Evolutionary conservation across 495 filamentous ascomycete genomes (phyloP), one percentile per base, ranked within the genome.

Genomic region (Sabuloglossum arenarium): DNA sequence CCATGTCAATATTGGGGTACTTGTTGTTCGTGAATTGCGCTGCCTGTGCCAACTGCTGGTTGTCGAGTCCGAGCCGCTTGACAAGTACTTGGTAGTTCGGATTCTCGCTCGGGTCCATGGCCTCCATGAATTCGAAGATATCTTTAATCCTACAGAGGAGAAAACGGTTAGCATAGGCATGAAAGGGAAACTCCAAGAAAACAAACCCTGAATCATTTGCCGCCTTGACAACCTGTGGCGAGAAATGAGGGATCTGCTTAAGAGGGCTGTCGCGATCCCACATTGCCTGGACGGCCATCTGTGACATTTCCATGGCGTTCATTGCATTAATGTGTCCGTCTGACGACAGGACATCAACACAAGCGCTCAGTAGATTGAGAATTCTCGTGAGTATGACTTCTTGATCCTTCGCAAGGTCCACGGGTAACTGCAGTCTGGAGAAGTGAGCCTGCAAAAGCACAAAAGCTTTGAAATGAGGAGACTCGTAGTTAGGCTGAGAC

Each of bases 211-310:
- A 81, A 54, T 86, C 80, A 63, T 86, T 84, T 43, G 86, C 86
- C 58, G 78, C 82, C 69, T 91, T 84, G 60, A 96, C 79, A 51
- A 82, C 80, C 56, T 91, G 81, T 27, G 84, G 77, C 5, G 81
- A 78, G 67, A 99, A 99, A 69, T 95, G 84, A 58, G 91, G 91
- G 61, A 99, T 95, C 70, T 99, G 91, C 72, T 94, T 95, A 53
- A 99, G 75, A 47, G 93, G 88, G 60, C 85, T 91, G 67, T 99
- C 91, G 24, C 88, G 84, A 71, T 97, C 88, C 91, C 91, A 99
- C 86, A 96, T 94, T 29, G 86, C 88, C 68, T 99, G 91, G 21
- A 99, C 88, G 56, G 90, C 85, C 91, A 99, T 99, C 68, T 99
- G 91, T 24, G 88, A 94, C 81, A 99, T 85, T 68, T 99, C 91